Evolutionary conservation across 148 eudicot genomes (phyloP), one percentile per base, ranked within the genome.

Genomic region (Persicaria tinctoria): DNA sequence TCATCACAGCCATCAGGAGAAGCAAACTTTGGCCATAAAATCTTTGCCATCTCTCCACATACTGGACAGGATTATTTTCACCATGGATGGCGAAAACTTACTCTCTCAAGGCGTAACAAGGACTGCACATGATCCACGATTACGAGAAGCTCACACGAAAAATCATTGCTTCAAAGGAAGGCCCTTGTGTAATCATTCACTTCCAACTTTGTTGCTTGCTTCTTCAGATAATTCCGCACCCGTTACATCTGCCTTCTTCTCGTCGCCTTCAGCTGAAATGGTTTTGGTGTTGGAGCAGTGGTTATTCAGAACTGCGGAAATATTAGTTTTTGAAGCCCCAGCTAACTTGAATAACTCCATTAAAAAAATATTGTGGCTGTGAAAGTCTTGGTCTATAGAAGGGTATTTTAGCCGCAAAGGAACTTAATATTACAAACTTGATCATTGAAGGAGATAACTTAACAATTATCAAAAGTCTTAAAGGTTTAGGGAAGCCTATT

Each of bases 241-340:
- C 51, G 17, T 57, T 68, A 70, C 75, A 68, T 73, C 79, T 81
- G 83, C 87, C 79, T 84, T 23, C 27, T 23, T 86, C 74, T 78
- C 88, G 66, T 82, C 77, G 17, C 77, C 89, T 63, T 55, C 82
- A 1, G 75, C 78, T 69, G 76, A 72, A 70, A 82, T 87, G 6
- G 53, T 48, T 5, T 32, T 55, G 23, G 45, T 85, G 46, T 91
- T 90, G 8, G 96, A 92, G 74, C 93, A 90, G 82, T 92, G 97
- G 74, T 92, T 95, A 76, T 86, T 92, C 57, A 83, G 77, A 74
- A 95, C 92, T 1, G 88, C 82, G 38, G 88, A 77, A 72, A 92
- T 92, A 74, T 95, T 96, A n/a, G 85, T 70, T 75, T 95, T 93
- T 14, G 98, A 90, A 75, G 98, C 98, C 51, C 97, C 97, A 68